Base-by-base conservation (phyloP, 176 grass and related monocot species). In the Aegilops sharonensis region DNA sequence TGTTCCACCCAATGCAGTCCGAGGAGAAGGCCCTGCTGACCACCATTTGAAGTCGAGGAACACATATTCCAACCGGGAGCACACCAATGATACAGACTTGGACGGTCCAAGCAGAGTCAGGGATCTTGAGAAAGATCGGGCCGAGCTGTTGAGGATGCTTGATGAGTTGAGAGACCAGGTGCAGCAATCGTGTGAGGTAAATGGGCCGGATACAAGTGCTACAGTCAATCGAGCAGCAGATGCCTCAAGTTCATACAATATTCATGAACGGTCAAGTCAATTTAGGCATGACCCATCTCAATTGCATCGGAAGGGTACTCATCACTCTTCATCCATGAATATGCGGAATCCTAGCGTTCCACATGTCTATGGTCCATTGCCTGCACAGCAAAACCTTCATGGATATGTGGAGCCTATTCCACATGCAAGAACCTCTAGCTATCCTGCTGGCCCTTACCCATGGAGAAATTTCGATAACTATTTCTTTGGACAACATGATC, bases 111-210 rank as follows among this genome's bases (percentile, higher is more conserved):
- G 85, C 84, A 90, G 75, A 92, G 94, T 94, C 48, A 93, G 89
- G 36, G 84, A 85, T 77, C 94, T 96, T 60, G 92, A 98, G 77
- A 92, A 92, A 90, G 93, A 95, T 68, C 88, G 88, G 18, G 90
- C 87, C 39, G 86, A 93, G 32, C 83, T 98, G 63, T 79, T 98
- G 62, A 86, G 77, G 85, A 94, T 94, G 93, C 94, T 99, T 63
- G 92, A 94, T 89, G 97, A 99, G 80, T 85, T 99, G 82, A 93
- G 97, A 64, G 97, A 91, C 59, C 96, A 95, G 85, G 90, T 98
- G 10, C 90, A 95, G 23, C 85, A 88, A 89, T 91, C 92, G 3
- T 89, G 92, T 54, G 91, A 98, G 70, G 86, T 81, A 29, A 81
- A 82, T 76, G 79, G 81, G 48, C 92, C 75, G 61, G 88, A 78